Evolutionary conservation across 306 rosid species (phyloP), one percentile per base, ranked within the genome.

Genomic region (Urtica urens): DNA sequence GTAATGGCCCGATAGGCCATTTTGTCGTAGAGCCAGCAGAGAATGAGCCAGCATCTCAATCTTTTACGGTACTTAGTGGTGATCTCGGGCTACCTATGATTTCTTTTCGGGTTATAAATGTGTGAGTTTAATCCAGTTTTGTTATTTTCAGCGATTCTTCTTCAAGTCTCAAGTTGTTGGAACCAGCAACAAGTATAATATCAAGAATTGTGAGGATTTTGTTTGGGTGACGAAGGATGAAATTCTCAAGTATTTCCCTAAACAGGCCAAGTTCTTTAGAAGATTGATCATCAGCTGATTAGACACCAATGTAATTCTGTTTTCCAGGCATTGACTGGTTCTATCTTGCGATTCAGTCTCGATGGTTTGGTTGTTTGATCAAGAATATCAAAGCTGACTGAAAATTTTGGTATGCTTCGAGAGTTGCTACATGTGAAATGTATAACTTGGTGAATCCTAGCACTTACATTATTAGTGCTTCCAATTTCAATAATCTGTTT

Each of bases 151-250:
- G 95, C 72, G 58, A 56, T 90, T 84, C 74, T 81, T 90, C 74
- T 84, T 81, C 57, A 90, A 90, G 73, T 81, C 94, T 50, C 90
- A 84, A 79, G 85, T 90, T 53, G 73, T 90, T 38, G 94, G 87
- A 29, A 71, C 75, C 57, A 79, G 68, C 78, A 64, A 72, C 79
- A 66, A 71, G 79, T 66, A 50, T 46, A 27, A 66, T 59, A 51
- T 84, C 31, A 62, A 37, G 6, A 78, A 72, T 60, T 81, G 95
- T 20, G 65, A 84, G 61, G 87, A 88, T 66, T 79, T 65, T 72
- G 90, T 59, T 20, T 88, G 97, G 97, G 95, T 84, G 65, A 88
- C 93, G 16, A 84, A 81, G 82, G 95, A 84, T 53, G 97, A 84
- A 61, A 29, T 88, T 62, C 3, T 84, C 75, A 79, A 81, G 62